These are phyloP conservation scores for Lojkania enalia DNA, from an alignment of 2,329 filamentous ascomycete genomes.

Conservation along the genomic window DNA sequence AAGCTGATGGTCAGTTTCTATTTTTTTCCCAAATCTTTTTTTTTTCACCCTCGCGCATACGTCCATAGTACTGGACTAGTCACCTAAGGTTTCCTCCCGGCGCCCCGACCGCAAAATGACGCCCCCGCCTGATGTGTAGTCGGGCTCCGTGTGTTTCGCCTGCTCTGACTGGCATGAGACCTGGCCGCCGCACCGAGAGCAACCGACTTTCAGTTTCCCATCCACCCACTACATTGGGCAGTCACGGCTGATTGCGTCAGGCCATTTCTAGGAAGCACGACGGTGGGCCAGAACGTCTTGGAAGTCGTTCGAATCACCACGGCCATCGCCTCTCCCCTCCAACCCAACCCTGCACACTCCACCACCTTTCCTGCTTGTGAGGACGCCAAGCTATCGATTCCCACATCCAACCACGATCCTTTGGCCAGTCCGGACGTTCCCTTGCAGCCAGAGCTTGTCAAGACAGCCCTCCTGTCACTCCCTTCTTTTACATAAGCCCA, in stretches of 20 bases:
- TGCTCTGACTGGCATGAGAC: slow-evolving; percentile 4
- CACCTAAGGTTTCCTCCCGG: too few species aligned
- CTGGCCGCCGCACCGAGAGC: background rate
- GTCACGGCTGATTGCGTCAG: slow-evolving; percentile 7
- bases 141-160: background rate
- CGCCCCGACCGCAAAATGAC: too few species aligned
- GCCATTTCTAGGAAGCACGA: background rate
- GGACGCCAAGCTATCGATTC: slow-evolving; percentile 22
- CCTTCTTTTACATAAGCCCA: slow-evolving; percentile 3
- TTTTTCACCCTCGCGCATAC: too few species aligned
- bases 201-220: slow-evolving; percentile 4
- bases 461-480: background rate
- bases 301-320: too few species aligned
- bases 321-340: too few species aligned
- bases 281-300: too few species aligned
- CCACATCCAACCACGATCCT: slow-evolving; percentile 27
- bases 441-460: background rate
- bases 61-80: too few species aligned
- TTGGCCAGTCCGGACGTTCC: slow-evolving; percentile 13
- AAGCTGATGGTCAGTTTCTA: too few species aligned
- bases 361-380: background rate
- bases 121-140: background rate
- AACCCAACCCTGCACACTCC: too few species aligned
- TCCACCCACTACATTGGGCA: slow-evolving; percentile 2
- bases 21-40: too few species aligned